These are phyloP conservation scores for Byssoonygena ceratinophila DNA, from an alignment of 2,329 filamentous ascomycete species.

Conservation along the genomic window DNA sequence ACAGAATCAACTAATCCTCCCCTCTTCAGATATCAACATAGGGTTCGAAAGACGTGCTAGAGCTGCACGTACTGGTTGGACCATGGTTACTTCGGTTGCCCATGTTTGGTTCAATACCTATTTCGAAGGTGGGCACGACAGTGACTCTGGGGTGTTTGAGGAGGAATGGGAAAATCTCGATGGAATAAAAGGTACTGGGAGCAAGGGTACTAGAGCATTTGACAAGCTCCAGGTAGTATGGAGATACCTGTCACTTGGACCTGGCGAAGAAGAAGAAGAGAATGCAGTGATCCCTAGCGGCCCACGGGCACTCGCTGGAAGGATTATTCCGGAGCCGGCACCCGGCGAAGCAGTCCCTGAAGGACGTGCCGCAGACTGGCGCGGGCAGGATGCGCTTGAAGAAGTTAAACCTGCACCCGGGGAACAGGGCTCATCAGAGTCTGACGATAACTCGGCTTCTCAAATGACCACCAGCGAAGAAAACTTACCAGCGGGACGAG, in stretches of 20 bases:
- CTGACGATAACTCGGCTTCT: not conserved
- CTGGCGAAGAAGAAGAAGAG: slow-evolving; percentile 20
- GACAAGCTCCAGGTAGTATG: slow-evolving; percentile 80
- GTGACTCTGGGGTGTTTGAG: slow-evolving; percentile 60
- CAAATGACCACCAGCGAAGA: not conserved
- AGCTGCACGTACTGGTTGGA: slow-evolving; percentile 61
- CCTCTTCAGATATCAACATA: slow-evolving; percentile 80
- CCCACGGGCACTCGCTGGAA: slow-evolving; percentile 17
- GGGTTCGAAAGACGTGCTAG: slow-evolving; percentile 79
- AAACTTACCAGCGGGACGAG: not conserved
- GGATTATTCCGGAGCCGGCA: slow-evolving; percentile 54
- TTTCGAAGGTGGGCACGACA: slow-evolving; percentile 71
- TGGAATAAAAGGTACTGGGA: slow-evolving; percentile 79
- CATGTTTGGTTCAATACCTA: slow-evolving; percentile 96
- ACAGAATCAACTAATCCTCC: slow-evolving; percentile 54
- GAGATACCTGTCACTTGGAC: slow-evolving; percentile 41
- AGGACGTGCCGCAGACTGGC: slow-evolving; percentile 63
- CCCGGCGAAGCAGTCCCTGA: slow-evolving; percentile 60
- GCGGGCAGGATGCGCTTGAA: slow-evolving; percentile 43
- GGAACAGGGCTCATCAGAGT: slow-evolving; percentile 4
- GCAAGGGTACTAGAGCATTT: slow-evolving; percentile 70
- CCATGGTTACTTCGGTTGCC: slow-evolving; percentile 84
- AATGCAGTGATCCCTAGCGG: slow-evolving; percentile 14
- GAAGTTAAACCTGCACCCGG: slow-evolving; percentile 9
- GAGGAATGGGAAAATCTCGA: slow-evolving; percentile 74